A percentile compares a stretch with the other conserved stretches of the same genome.
These are phyloP conservation scores for Dendrobium officinale DNA, from an alignment of 106 monocot species.

Conservation along the genomic window DNA sequence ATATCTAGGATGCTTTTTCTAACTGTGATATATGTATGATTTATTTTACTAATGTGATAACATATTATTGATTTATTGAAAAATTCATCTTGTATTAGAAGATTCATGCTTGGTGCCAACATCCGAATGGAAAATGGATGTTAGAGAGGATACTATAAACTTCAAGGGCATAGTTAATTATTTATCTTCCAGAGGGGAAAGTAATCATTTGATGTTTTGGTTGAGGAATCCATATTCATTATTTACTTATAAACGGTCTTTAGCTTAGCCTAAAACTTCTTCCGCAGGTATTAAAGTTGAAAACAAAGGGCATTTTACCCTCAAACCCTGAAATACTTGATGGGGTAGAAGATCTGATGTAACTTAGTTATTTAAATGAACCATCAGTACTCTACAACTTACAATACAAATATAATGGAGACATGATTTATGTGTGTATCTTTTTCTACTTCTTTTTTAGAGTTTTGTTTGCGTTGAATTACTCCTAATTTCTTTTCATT, in stretches of 20 bases:
- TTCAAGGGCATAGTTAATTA: constrained; percentile 46
- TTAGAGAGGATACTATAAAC: constrained; percentile 64
- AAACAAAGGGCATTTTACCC: not conserved
- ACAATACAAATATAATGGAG: constrained; percentile 70
- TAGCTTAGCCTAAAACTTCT: not conserved
- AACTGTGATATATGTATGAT: not conserved
- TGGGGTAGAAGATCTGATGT: constrained; percentile 94
- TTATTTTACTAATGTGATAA: constrained; percentile 7
- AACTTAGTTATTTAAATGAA: constrained; percentile 95
- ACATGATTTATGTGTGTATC: not conserved
- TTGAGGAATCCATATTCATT: not conserved
- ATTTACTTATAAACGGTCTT: not conserved
- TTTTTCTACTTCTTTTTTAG: too few species aligned
- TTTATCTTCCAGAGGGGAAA: constrained; percentile 55
- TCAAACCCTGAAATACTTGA: constrained; percentile 96
- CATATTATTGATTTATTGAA: not conserved
- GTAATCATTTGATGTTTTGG: constrained; percentile 25
- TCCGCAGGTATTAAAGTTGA: too few species aligned
- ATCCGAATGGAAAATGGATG: constrained; percentile 78
- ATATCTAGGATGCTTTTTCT: not conserved
- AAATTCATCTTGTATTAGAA: constrained; percentile 58
- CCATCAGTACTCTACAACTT: constrained; percentile 89
- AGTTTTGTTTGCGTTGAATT: too few species aligned
- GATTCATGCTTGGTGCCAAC: constrained; percentile 68
- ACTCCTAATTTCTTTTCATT: too few species aligned